phyloP scores from a whole-genome alignment of 1,284 basidiomycete species.

The Moesziomyces globuligerus region DNA sequence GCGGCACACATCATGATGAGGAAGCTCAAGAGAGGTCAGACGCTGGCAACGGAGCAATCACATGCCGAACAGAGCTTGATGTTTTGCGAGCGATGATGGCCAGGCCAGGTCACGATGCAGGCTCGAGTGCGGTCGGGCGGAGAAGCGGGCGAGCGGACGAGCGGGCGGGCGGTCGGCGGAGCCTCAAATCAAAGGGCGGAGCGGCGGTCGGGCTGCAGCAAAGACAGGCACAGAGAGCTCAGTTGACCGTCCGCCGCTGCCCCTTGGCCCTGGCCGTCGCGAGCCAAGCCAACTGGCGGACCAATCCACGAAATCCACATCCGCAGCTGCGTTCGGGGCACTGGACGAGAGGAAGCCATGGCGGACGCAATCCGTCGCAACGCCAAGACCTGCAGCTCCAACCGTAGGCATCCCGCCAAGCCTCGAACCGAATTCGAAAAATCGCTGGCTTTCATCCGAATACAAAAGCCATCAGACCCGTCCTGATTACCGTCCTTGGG shows the following conservation, averaged over 20 bases:
- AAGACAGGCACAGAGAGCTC: slow-evolving; percentile 16
- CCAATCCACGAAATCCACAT: too few relatives aligned
- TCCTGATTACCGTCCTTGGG: too few relatives aligned
- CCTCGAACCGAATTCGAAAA: slow-evolving; percentile 8
- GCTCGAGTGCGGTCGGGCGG: background rate
- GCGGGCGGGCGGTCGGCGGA: background rate
- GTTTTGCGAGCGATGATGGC: too few relatives aligned
- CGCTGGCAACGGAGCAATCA: too few relatives aligned
- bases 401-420: slow-evolving; percentile 45
- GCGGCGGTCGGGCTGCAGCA: slow-evolving; percentile 24
- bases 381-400: slow-evolving; percentile 38
- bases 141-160: background rate
- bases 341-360: slow-evolving; percentile 17
- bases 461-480: background rate
- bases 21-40: too few relatives aligned
- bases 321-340: too few relatives aligned
- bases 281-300: slow-evolving; percentile 11
- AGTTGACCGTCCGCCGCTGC: too few relatives aligned
- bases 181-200: slow-evolving; percentile 15
- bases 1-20: too few relatives aligned
- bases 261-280: too few relatives aligned
- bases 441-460: background rate
- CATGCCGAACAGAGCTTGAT: too few relatives aligned
- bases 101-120: too few relatives aligned
- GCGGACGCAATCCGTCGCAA: slow-evolving; percentile 5